These are phyloP conservation scores for Trichocladium uniseriatum DNA, from an alignment of 495 filamentous ascomycete genomes.

Conservation along the genomic window DNA sequence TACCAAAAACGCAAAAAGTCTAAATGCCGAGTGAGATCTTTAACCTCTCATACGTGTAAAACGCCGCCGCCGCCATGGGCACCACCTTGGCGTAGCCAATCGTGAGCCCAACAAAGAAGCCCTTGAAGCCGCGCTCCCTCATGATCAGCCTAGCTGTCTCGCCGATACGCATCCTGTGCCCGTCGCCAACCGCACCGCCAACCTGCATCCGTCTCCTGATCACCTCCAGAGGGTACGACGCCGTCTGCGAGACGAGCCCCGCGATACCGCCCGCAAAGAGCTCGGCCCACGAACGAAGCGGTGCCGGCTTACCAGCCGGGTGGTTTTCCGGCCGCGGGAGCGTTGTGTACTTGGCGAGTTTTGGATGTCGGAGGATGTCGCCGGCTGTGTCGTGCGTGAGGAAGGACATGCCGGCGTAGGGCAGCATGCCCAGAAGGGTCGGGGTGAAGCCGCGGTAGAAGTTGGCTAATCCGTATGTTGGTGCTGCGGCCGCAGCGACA, in stretches of 20 bases:
- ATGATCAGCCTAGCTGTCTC: constrained; percentile 72
- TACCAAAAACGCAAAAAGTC: constrained; percentile 13
- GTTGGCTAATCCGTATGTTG: constrained; percentile 59
- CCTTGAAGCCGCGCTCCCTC: constrained; percentile 62
- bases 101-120: constrained; percentile 86
- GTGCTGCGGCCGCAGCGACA: constrained; percentile 16
- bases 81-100: constrained; percentile 94
- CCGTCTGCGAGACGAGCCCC: constrained; percentile 80
- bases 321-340: constrained; percentile 35
- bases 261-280: constrained; percentile 74
- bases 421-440: constrained; percentile 86
- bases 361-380: constrained; percentile 64
- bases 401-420: constrained; percentile 96
- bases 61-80: constrained; percentile 77
- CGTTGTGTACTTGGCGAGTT: constrained; percentile 58
- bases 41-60: constrained; percentile 68
- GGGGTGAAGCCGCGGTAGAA: constrained; percentile 93
- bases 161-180: constrained; percentile 60
- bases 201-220: constrained; percentile 93
- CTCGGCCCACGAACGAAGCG: constrained; percentile 71
- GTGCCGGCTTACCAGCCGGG: constrained; percentile 49
- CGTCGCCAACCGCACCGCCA: constrained; percentile 85
- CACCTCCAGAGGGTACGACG: constrained; percentile 87
- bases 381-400: constrained; percentile 83
- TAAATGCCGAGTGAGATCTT: constrained; percentile 69